Evolutionary conservation across 2,329 filamentous ascomycete genomes (phyloP), one percentile per base, ranked within the genome.

Genomic region (Cercospora zeae-maydis): DNA sequence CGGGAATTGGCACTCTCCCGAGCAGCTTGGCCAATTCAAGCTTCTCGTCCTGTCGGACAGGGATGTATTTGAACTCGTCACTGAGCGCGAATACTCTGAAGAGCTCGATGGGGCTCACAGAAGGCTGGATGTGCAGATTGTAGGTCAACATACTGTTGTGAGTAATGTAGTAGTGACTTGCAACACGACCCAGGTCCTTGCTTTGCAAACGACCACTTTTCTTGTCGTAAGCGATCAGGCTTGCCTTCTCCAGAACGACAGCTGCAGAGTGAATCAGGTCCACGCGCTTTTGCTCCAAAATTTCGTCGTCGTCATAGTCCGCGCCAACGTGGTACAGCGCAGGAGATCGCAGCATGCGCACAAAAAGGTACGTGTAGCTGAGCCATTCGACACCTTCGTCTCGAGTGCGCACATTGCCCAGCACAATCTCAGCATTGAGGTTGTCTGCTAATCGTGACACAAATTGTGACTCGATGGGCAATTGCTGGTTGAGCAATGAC

Each of bases 371-470:
- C 0, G 93, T 97, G 77, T 99, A 99, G 11, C 95, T 93, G 34
- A 99, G 85, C 95, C 95, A 99, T 74, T 99, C 93, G n/a, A 99
- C 95, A 70, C 90, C 95, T 74, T 99, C 95, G 69, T 99, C 93
- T 63, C 96, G 87, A 64, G 83, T 93, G 61, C 93, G 88, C 27
- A 99, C 86, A 72, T 96, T 99, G 57, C 95, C 95, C 19, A 99
- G 84, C 9, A 99, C 96, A 72, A 99, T 84, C 75, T 99, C 95
- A 2, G 95, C 95, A 71, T 99, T 99, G 67, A 99, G 82, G 67
- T 97, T 98, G 78, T 99, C 95, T 1, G 95, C 92, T 55, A 99
- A 80, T 72, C 91, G 93, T 78, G 92, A 93, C 59, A 96, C 88
- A 73, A 99, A 87, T 75, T 99, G 96, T 80, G 91, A 96, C 77